Evolutionary conservation across 192 early-diverging fungal genomes (phyloP).

Genomic region (Gamsiella multidivaricata): DNA sequence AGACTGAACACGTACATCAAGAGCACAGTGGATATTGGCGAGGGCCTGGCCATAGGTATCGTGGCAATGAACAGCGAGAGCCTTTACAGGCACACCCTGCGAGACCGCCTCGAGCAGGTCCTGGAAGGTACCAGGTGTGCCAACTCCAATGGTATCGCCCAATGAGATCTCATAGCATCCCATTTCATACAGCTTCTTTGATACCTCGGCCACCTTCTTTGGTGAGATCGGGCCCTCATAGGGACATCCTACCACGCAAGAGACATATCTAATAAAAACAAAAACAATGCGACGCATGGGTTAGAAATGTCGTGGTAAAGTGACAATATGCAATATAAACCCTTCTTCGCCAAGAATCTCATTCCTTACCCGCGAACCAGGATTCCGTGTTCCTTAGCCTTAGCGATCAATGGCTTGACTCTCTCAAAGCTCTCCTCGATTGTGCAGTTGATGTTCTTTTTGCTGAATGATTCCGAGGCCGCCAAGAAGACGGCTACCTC

Average conservation of each 20-base stretch:
- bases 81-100: slow-evolving; percentile 75
- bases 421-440: slow-evolving; percentile 84
- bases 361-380: slow-evolving; percentile 74
- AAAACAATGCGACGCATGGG: background rate
- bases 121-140: slow-evolving; percentile 66
- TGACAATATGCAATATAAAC: no score
- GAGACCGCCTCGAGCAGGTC: slow-evolving; percentile 78
- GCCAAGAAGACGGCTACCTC: slow-evolving; percentile 96
- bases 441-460: slow-evolving; percentile 93
- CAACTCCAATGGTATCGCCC: slow-evolving; percentile 97
- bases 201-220: slow-evolving; percentile 73
- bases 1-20: slow-evolving; percentile 66
- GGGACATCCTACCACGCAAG: slow-evolving; percentile 92
- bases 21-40: slow-evolving; percentile 87
- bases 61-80: slow-evolving; percentile 93
- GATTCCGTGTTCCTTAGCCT: slow-evolving; percentile 71
- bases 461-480: slow-evolving; percentile 87
- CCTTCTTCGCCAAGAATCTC: no score
- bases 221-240: slow-evolving; percentile 87
- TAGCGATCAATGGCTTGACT: slow-evolving; percentile 73
- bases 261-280: slow-evolving; percentile 77
- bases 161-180: slow-evolving; percentile 98
- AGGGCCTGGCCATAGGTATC: slow-evolving; percentile 98
- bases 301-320: slow-evolving; percentile 2
- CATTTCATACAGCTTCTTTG: slow-evolving; percentile 81